Evolutionary conservation across 2,329 filamentous ascomycete species (phyloP).

Genomic region (Diaporthe eres): DNA sequence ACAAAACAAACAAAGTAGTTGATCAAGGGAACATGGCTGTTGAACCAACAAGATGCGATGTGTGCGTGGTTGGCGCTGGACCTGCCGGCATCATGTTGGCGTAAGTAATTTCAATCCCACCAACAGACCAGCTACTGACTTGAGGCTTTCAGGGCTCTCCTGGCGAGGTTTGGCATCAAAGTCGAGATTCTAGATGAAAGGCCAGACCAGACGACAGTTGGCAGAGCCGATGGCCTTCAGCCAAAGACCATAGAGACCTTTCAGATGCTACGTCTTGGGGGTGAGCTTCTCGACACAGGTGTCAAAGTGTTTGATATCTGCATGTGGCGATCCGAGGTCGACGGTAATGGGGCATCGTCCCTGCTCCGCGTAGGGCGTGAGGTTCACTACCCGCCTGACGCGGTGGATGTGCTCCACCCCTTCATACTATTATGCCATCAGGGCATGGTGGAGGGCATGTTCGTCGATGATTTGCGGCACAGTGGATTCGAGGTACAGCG

Average conservation of each 20-base stretch:
- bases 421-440: conserved; percentile 62
- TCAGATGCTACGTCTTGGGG: conserved; percentile 74
- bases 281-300: conserved; percentile 72
- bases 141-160: conserved; percentile 58
- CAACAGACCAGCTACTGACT: conserved; percentile 58
- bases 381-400: conserved; percentile 41
- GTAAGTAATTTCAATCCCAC: conserved; percentile 45
- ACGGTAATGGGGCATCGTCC: conserved; percentile 54
- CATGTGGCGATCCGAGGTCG: conserved; percentile 72
- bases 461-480: conserved; percentile 68
- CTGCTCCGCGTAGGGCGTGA: conserved; percentile 70
- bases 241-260: conserved; percentile 81
- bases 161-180: conserved; percentile 78
- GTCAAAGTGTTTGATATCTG: conserved; percentile 78
- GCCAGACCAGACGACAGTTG: conserved; percentile 76
- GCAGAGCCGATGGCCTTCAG: conserved; percentile 77
- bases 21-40: background rate
- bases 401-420: conserved; percentile 52
- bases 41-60: conserved; percentile 47
- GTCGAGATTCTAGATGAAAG: conserved; percentile 78
- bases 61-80: conserved; percentile 67
- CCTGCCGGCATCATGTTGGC: conserved; percentile 70
- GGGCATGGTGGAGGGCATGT: conserved; percentile 71
- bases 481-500: conserved; percentile 64
- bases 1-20: background rate